Conservation (phyloP, 352 stramenopile genomes). For the Phytophthora hibernalis region DNA sequence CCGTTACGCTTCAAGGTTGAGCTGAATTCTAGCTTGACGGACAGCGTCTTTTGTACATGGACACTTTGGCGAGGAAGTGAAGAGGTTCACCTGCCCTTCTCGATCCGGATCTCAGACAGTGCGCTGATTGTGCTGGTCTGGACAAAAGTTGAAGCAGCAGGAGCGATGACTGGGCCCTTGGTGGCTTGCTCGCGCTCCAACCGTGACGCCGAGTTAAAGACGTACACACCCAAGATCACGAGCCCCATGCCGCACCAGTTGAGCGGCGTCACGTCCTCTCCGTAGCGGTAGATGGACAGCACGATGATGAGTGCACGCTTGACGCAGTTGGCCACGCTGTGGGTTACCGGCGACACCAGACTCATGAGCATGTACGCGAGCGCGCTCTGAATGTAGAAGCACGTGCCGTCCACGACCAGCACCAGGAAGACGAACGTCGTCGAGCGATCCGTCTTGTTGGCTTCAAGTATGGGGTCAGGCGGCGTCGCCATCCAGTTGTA, state of each 20-base stretch:
- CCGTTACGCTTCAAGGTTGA: slow-evolving; percentile 10
- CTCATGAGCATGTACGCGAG: slow-evolving; percentile 93
- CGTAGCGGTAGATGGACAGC: slow-evolving; percentile 92
- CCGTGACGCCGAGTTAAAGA: slow-evolving; percentile 83
- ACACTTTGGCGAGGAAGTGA: slow-evolving; percentile 2
- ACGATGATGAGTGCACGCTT: slow-evolving; percentile 92
- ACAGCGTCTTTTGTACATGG: slow-evolving; percentile 25
- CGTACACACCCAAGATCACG: slow-evolving; percentile 90
- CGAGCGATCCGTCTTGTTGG: slow-evolving; percentile 42
- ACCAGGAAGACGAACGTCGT: slow-evolving; percentile 57
- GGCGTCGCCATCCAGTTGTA: slow-evolving; percentile 67
- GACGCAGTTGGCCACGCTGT: slow-evolving; percentile 92
- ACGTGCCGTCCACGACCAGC: slow-evolving; percentile 73
- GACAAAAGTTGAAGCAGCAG: slow-evolving; percentile 38
- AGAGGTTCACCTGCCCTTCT: slow-evolving; percentile 43
- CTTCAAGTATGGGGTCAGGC: slow-evolving; percentile 31
- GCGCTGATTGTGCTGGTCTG: slow-evolving; percentile 59
- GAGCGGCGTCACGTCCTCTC: slow-evolving; percentile 81
- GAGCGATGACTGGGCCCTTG: slow-evolving; percentile 43
- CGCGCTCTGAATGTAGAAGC: slow-evolving; percentile 92
- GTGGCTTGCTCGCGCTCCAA: slow-evolving; percentile 53
- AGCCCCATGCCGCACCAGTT: slow-evolving; percentile 89
- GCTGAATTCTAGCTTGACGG: neutral
- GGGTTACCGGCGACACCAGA: slow-evolving; percentile 90
- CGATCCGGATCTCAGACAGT: slow-evolving; percentile 76